phyloP scores from a whole-genome alignment of 257 asterid genomes.

The Solanum sparsipilum region DNA sequence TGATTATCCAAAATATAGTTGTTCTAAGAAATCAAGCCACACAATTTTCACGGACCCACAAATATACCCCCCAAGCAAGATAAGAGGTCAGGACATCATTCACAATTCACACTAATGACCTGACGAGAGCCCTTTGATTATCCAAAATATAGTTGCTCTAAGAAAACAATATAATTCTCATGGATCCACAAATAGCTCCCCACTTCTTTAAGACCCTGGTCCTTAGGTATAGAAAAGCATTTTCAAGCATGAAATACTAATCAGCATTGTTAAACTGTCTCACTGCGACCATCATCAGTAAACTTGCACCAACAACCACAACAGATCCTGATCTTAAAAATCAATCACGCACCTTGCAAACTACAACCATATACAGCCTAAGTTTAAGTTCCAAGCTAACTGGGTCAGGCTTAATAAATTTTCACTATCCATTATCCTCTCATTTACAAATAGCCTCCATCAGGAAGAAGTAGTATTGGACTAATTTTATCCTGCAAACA shows the following conservation, averaged over 20 bases:
- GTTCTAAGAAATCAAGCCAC: not conserved
- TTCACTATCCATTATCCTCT: not conserved
- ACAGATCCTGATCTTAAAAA: not conserved
- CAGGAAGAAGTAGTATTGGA: not conserved
- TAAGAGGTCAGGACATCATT: not conserved
- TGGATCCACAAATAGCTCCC: not conserved
- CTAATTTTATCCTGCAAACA: not conserved
- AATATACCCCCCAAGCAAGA: not conserved
- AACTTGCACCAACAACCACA: not conserved
- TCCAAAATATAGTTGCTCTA: not conserved
- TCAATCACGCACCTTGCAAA: not conserved
- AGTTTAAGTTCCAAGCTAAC: not conserved
- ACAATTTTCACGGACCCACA: not conserved
- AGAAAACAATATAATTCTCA: not conserved
- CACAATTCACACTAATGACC: not conserved
- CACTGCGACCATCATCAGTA: not conserved
- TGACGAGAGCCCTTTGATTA: not conserved
- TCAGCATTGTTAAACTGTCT: not conserved
- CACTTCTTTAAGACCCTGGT: not conserved
- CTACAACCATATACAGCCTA: not conserved
- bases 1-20: not conserved
- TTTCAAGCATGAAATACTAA: not conserved
- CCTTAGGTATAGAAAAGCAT: not conserved
- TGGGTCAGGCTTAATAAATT: not conserved
- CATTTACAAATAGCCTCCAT: not conserved